Percentiles rank a stretch among this genome's conserved stretches.
Conservation (phyloP, 2,329 filamentous ascomycete species). For the Magnaporthiopsis incrustans region DNA sequence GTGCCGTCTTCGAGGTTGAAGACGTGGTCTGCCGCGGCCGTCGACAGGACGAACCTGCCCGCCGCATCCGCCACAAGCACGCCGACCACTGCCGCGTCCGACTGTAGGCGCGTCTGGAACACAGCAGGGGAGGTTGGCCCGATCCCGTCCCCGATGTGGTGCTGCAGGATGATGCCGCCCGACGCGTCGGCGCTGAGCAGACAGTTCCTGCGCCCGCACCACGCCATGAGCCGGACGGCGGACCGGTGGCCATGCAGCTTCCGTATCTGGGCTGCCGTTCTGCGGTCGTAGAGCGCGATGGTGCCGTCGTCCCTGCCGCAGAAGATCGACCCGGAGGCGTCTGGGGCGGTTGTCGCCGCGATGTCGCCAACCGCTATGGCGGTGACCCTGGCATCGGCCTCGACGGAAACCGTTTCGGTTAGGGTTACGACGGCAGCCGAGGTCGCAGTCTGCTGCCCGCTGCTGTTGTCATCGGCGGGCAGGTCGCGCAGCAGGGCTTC, state of each 20-base stretch:
- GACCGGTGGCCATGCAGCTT: constrained; percentile 23
- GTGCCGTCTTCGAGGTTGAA: constrained; percentile 18
- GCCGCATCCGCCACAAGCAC: constrained; percentile 18
- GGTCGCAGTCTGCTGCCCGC: constrained; percentile 11
- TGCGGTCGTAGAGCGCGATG: constrained; percentile 22
- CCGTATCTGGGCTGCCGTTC: constrained; percentile 17
- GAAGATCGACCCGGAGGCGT: constrained; percentile 14
- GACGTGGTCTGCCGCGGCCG: constrained; percentile 22
- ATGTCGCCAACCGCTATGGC: constrained; percentile 19
- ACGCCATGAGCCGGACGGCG: constrained; percentile 20
- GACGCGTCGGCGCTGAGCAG: constrained; percentile 22
- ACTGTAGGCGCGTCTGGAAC: constrained; percentile 18
- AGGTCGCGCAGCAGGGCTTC: constrained; percentile 18
- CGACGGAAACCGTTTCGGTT: constrained; percentile 17
- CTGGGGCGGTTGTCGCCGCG: constrained; percentile 11
- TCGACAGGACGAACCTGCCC: constrained; percentile 24
- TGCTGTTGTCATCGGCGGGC: constrained; percentile 18
- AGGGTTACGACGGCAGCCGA: constrained; percentile 11
- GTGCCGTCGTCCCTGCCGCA: constrained; percentile 29
- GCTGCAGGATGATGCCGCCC: constrained; percentile 17
- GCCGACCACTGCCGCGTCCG: constrained; percentile 17
- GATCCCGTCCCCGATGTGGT: too few species aligned
- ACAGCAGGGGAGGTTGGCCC: neutral
- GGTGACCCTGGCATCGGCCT: constrained; percentile 21
- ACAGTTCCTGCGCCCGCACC: constrained; percentile 16